Conservation (phyloP, 768 basidiomycete genomes). For the Rhizopogon vesiculosus region DNA sequence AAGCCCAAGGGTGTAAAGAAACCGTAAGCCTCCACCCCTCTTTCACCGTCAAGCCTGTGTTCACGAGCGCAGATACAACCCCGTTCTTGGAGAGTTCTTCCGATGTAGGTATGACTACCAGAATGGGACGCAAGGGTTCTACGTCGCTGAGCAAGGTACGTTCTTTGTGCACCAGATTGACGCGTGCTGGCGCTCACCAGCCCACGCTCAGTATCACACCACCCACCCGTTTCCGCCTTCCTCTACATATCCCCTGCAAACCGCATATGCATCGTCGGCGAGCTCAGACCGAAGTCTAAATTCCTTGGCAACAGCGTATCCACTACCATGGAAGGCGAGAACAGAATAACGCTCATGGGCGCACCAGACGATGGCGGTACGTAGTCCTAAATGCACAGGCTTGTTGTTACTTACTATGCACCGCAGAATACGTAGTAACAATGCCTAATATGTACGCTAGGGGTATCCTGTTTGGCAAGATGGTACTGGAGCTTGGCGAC, state of each 20-base stretch:
- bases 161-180: neutral
- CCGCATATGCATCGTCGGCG: slow-evolving; percentile 81
- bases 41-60: slow-evolving; percentile 4
- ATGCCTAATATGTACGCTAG: slow-evolving; percentile 99
- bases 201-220: slow-evolving; percentile 73
- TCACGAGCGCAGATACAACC: slow-evolving; percentile 71
- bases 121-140: slow-evolving; percentile 91
- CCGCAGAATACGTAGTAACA: slow-evolving; percentile 74
- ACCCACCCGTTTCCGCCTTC: slow-evolving; percentile 93
- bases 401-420: slow-evolving; percentile 3
- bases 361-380: slow-evolving; percentile 82
- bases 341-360: slow-evolving; percentile 78
- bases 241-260: slow-evolving; percentile 93
- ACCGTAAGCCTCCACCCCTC: slow-evolving; percentile 53
- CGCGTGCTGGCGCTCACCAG: slow-evolving; percentile 2
- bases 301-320: slow-evolving; percentile 97
- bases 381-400: slow-evolving; percentile 22
- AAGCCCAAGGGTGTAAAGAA: slow-evolving; percentile 99
- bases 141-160: slow-evolving; percentile 92
- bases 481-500: slow-evolving; percentile 96
- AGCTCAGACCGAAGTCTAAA: slow-evolving; percentile 91
- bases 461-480: slow-evolving; percentile 85
- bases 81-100: slow-evolving; percentile 96
- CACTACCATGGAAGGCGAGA: slow-evolving; percentile 96
- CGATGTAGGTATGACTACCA: slow-evolving; percentile 91